Evolutionary conservation across 2,329 filamentous ascomycete genomes (phyloP).

Genomic region (Botrytis elliptica): DNA sequence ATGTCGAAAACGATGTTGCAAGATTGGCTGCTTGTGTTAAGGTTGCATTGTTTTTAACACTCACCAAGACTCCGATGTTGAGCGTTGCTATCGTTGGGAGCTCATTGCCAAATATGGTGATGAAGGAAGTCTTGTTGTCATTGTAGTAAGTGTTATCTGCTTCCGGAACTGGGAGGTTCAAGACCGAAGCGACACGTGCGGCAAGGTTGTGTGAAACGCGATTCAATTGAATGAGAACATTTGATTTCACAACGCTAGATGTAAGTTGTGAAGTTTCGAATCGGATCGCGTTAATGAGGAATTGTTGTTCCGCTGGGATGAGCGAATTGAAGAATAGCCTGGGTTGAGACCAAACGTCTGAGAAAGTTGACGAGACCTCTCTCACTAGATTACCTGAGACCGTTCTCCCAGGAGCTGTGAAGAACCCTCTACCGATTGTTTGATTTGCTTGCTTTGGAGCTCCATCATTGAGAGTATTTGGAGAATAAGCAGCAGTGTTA

Average conservation of each 20-base stretch:
- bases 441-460: constrained; percentile 66
- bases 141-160: constrained; percentile 67
- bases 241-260: constrained; percentile 58
- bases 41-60: constrained; percentile 29
- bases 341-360: constrained; percentile 71
- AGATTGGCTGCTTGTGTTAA: constrained; percentile 51
- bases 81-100: constrained; percentile 62
- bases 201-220: constrained; percentile 66
- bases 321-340: constrained; percentile 75
- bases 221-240: constrained; percentile 68
- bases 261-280: constrained; percentile 65
- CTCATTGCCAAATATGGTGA: constrained; percentile 58
- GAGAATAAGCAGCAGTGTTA: constrained; percentile 64
- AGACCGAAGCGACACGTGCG: constrained; percentile 57
- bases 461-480: constrained; percentile 65
- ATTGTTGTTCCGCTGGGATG: constrained; percentile 63
- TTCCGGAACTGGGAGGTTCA: constrained; percentile 58
- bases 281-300: constrained; percentile 69
- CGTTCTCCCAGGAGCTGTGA: constrained; percentile 60
- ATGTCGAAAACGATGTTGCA: constrained; percentile 47
- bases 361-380: constrained; percentile 60
- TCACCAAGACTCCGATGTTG: constrained; percentile 60
- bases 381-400: constrained; percentile 55
- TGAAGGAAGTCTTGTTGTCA: constrained; percentile 60
- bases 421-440: constrained; percentile 64